A percentile compares a stretch with the other conserved stretches of the same genome.
Evolutionary conservation across 495 filamentous ascomycete species (phyloP).

Genomic region (Halenospora varia): DNA sequence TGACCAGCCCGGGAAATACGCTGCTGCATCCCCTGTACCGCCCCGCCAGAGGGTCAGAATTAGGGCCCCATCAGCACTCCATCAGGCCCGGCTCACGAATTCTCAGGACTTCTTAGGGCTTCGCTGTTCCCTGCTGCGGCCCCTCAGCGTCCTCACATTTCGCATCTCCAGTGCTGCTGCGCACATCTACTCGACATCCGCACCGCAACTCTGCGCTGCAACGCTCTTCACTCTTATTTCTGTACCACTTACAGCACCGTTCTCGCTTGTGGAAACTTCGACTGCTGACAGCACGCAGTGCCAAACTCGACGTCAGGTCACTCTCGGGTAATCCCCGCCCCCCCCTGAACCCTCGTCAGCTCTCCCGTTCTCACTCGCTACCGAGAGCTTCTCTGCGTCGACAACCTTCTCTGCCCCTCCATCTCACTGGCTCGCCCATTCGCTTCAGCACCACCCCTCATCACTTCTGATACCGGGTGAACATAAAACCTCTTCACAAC

Average conservation of each 20-base stretch:
- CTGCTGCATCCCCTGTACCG: background rate
- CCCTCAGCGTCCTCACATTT: no score
- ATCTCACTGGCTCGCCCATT: background rate
- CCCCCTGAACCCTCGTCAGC: background rate
- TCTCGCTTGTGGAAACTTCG: no score
- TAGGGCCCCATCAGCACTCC: no score
- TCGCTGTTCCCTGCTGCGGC: no score
- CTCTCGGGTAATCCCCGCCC: background rate
- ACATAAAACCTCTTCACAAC: no score
- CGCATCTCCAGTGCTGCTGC: no score
- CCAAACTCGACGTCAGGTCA: constrained; percentile 14
- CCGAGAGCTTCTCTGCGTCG: background rate
- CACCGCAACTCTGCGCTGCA: background rate
- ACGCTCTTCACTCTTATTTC: background rate
- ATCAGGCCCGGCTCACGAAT: background rate
- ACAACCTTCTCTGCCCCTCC: background rate
- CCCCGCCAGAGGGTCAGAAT: no score
- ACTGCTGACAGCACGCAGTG: background rate
- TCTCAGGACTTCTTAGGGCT: background rate
- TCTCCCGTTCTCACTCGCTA: background rate
- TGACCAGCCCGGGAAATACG: background rate
- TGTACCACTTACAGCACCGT: background rate
- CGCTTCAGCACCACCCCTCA: background rate
- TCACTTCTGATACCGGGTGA: background rate
- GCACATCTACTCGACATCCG: background rate